Conservation (phyloP, 1,284 basidiomycete genomes). For the Moesziomyces aphidis region DNA sequence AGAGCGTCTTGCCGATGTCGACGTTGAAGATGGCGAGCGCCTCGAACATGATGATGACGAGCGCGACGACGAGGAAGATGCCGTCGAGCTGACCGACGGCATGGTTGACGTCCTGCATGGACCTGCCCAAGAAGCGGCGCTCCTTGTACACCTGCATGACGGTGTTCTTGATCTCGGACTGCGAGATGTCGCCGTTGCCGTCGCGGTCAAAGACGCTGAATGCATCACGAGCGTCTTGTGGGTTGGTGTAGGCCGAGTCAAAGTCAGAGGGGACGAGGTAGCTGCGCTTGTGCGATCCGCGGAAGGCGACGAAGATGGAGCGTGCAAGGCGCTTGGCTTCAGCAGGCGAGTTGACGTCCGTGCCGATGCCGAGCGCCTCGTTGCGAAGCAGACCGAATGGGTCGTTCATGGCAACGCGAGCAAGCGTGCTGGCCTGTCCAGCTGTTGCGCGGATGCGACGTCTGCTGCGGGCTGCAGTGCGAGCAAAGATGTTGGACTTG, state of each 20-base stretch:
- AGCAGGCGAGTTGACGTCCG: slow-evolving; percentile 62
- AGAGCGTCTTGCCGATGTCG: slow-evolving; percentile 57
- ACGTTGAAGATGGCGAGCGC: slow-evolving; percentile 65
- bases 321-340: slow-evolving; percentile 75
- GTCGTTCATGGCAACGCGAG: slow-evolving; percentile 60
- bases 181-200: slow-evolving; percentile 81
- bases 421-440: slow-evolving; percentile 47
- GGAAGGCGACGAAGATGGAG: slow-evolving; percentile 76
- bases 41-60: slow-evolving; percentile 62
- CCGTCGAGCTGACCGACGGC: slow-evolving; percentile 60
- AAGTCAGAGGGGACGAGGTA: slow-evolving; percentile 80
- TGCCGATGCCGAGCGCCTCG: slow-evolving; percentile 55
- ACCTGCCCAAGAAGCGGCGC: slow-evolving; percentile 58
- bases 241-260: slow-evolving; percentile 75
- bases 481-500: slow-evolving; percentile 39
- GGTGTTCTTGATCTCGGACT: slow-evolving; percentile 79
- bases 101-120: slow-evolving; percentile 65
- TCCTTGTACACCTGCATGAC: slow-evolving; percentile 71
- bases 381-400: slow-evolving; percentile 41
- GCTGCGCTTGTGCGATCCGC: slow-evolving; percentile 69
- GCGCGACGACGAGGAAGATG: slow-evolving; percentile 52
- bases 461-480: slow-evolving; percentile 31
- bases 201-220: slow-evolving; percentile 79
- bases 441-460: slow-evolving; percentile 28
- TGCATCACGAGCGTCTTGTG: slow-evolving; percentile 74